A percentile compares a stretch with the other conserved stretches of the same genome.
Conservation (phyloP, 139 green algal species). For the Chlamydomonas sp. region DNA sequence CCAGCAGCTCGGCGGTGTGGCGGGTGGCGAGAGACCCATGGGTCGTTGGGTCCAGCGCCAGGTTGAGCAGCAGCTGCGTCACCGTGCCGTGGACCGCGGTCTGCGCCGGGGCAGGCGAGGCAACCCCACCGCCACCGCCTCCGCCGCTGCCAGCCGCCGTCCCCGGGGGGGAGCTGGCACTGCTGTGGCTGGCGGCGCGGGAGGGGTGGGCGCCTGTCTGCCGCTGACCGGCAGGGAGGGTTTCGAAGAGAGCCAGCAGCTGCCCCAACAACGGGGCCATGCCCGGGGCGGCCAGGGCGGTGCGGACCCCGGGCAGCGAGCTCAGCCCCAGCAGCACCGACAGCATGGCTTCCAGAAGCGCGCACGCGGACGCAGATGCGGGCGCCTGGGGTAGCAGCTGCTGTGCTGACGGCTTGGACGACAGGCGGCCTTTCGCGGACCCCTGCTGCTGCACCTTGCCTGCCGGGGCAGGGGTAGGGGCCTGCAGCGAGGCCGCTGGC, state of each 20-base stretch:
- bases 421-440: too few species aligned
- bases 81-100: neutral
- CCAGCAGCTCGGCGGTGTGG: neutral
- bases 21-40: neutral
- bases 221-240: neutral
- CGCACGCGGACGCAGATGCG: slow-evolving; percentile 4
- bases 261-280: slow-evolving; percentile 9
- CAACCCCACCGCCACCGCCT: neutral
- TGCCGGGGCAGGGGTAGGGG: neutral
- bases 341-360: too few species aligned
- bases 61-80: slow-evolving; percentile 29
- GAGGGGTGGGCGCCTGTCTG: neutral
- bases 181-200: neutral
- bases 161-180: neutral
- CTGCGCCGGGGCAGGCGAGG: too few species aligned
- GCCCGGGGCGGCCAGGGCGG: neutral
- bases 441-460: neutral
- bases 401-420: too few species aligned
- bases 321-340: slow-evolving; percentile 7
- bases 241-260: slow-evolving; percentile 15
- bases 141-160: neutral
- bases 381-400: too few species aligned
- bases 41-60: slow-evolving; percentile 30
- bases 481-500: neutral
- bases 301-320: neutral